Conservation (phyloP, 1,284 basidiomycete genomes). For the Trichosporon asahii region DNA sequence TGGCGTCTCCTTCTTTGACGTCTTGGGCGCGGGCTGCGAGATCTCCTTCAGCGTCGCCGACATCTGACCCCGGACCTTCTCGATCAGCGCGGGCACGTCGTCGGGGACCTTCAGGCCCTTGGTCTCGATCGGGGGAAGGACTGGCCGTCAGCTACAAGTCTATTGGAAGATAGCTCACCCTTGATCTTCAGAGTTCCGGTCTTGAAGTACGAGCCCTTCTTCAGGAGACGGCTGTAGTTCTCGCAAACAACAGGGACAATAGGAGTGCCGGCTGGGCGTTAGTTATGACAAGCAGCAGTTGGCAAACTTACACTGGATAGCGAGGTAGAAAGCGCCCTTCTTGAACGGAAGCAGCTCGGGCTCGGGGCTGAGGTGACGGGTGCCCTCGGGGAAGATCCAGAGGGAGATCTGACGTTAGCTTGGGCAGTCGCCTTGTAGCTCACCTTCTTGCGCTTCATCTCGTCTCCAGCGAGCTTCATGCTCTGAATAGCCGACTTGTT, state of each 20-base stretch:
- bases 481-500: conserved; percentile 69
- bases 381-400: conserved; percentile 92
- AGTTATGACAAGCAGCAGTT: background rate
- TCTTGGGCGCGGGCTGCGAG: conserved; percentile 18
- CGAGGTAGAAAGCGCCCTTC: conserved; percentile 97
- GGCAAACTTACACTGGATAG: conserved; percentile 62
- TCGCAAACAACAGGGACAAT: conserved; percentile 90
- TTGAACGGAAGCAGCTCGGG: conserved; percentile 82
- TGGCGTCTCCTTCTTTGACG: conserved; percentile 1
- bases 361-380: conserved; percentile 66
- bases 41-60: conserved; percentile 46
- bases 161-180: conserved; percentile 58
- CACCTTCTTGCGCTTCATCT: conserved; percentile 68
- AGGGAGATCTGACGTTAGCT: conserved; percentile 61
- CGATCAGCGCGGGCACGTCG: conserved; percentile 53
- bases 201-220: conserved; percentile 74
- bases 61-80: conserved; percentile 52
- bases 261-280: conserved; percentile 58
- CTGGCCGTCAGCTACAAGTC: conserved; percentile 59
- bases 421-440: conserved; percentile 64
- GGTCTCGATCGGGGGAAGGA: conserved; percentile 56
- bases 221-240: conserved; percentile 80
- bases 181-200: conserved; percentile 76
- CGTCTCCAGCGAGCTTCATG: conserved; percentile 73
- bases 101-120: conserved; percentile 46